Evolutionary conservation across 176 grass and related monocot species (phyloP).

Genomic region (Hsuehochloa calcarea): DNA sequence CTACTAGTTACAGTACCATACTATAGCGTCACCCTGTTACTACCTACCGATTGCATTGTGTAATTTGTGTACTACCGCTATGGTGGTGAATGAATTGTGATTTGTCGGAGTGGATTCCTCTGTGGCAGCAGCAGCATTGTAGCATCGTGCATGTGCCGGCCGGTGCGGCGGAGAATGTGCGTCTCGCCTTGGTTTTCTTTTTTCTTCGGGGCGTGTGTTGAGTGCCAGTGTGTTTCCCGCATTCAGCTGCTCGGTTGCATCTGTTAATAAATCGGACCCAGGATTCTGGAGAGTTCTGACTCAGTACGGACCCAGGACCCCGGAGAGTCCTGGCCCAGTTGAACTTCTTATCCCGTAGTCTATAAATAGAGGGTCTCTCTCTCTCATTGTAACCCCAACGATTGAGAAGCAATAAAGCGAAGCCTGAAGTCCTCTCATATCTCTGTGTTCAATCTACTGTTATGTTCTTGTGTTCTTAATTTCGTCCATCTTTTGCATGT

Average conservation of each 20-base stretch:
- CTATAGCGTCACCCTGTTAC: conserved; percentile 18
- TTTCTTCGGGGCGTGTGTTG: not conserved
- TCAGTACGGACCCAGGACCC: too few relatives aligned
- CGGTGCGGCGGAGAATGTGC: conserved; percentile 40
- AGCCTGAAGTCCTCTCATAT: too few relatives aligned
- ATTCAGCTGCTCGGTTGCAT: not conserved
- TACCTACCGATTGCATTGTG: conserved; percentile 10
- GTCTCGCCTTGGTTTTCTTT: not conserved
- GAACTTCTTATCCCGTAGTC: too few relatives aligned
- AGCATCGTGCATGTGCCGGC: not conserved
- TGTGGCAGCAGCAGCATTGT: not conserved
- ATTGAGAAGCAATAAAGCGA: too few relatives aligned
- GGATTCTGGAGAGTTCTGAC: too few relatives aligned
- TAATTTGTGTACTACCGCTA: conserved; percentile 20
- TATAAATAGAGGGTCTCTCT: too few relatives aligned
- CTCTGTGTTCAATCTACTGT: too few relatives aligned
- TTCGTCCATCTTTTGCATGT: too few relatives aligned
- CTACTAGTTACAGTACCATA: not conserved
- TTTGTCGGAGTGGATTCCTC: not conserved
- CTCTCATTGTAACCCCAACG: too few relatives aligned
- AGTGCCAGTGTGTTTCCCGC: conserved; percentile 29
- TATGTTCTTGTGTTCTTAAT: too few relatives aligned
- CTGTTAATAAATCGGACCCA: too few relatives aligned
- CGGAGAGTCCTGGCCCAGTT: too few relatives aligned
- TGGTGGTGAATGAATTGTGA: not conserved